These are phyloP conservation scores for Pulveroboletus sp. DNA, from an alignment of 768 basidiomycete genomes.

Conservation along the genomic window DNA sequence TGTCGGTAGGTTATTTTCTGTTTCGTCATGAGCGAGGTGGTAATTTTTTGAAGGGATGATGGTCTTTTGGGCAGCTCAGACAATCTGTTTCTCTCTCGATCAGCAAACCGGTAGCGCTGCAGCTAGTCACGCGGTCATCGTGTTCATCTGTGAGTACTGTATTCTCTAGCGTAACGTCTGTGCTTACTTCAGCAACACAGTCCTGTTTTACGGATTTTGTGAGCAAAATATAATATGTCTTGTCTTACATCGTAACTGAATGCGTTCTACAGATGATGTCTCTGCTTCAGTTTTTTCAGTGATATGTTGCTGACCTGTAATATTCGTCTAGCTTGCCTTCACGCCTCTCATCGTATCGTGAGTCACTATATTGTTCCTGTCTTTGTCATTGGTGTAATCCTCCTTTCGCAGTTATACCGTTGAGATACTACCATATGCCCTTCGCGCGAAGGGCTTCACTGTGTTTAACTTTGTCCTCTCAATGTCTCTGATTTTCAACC, in stretches of 20 bases:
- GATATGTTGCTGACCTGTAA: neutral
- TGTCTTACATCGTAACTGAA: neutral
- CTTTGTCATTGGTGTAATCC: neutral
- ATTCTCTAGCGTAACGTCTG: neutral
- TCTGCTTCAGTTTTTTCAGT: neutral
- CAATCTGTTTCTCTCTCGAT: constrained; percentile 33
- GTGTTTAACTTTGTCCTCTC: constrained; percentile 38
- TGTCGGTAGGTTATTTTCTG: constrained; percentile 29
- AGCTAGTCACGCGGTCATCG: constrained; percentile 42
- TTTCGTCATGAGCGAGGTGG: constrained; percentile 24
- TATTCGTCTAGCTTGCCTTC: constrained; percentile 30
- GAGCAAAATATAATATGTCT: constrained; percentile 4
- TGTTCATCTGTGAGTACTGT: constrained; percentile 38
- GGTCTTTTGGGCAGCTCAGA: constrained; percentile 37
- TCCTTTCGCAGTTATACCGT: constrained; percentile 31
- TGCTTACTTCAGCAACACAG: constrained; percentile 11
- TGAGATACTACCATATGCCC: constrained; percentile 39
- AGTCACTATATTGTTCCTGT: constrained; percentile 3
- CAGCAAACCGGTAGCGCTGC: constrained; percentile 20
- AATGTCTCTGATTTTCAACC: constrained; percentile 41
- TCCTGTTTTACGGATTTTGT: constrained; percentile 39
- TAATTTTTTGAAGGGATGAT: constrained; percentile 37
- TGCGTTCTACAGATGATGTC: constrained; percentile 27
- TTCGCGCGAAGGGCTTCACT: constrained; percentile 38
- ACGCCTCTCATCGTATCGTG: constrained; percentile 38